Evolutionary conservation across 2,329 filamentous ascomycete genomes (phyloP), one percentile per base, ranked within the genome.

Genomic region (Epicoccum nigrum): DNA sequence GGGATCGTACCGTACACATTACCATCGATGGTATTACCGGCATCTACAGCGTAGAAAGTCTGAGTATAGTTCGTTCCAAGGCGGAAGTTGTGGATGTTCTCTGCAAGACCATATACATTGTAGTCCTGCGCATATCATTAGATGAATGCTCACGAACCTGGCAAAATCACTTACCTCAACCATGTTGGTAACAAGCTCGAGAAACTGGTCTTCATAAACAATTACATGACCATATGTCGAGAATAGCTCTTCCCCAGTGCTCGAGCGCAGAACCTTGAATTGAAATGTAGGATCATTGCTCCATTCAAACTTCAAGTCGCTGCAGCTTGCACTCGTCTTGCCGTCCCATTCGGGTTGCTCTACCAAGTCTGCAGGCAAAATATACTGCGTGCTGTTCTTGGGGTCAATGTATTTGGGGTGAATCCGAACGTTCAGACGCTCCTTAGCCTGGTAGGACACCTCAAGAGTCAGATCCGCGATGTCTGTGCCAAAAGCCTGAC

Each of bases 121-220:
- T 88, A 86, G 40, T 83, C 77, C 2, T 82, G 0, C 87, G 60
- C 57, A 60, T 64, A 60, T 9, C 43, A 7, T 91, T 21, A 52
- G 21, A 8, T 6, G n/a, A 7, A 7, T 8, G 13, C n/a, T 23
- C 77, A n/a, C n/a, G 7, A 53, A 77, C 1, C 8, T 9, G 4
- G 11, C 4, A 7, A 5, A 21, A 27, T 1, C 89, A 44, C 86
- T 79, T 49, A 92, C 76, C 16, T 85, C 82, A 17, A 57, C 47
- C 59, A 62, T 62, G 13, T 57, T 57, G 2, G 58, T 62, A 19
- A 62, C 49, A 1, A 62, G 45, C 25, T 62, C 59, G 2, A 92
- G 70, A 61, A 89, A 92, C 69, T 92, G 88, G 6, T 83, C 83
- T 72, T 92, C 86, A 59, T 90, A 92, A 23, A 92, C 77, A 7